Evolutionary conservation across 805 yeast genomes (phyloP), one percentile per base, ranked within the genome.

Genomic region (Ogataea nonfermentans): DNA sequence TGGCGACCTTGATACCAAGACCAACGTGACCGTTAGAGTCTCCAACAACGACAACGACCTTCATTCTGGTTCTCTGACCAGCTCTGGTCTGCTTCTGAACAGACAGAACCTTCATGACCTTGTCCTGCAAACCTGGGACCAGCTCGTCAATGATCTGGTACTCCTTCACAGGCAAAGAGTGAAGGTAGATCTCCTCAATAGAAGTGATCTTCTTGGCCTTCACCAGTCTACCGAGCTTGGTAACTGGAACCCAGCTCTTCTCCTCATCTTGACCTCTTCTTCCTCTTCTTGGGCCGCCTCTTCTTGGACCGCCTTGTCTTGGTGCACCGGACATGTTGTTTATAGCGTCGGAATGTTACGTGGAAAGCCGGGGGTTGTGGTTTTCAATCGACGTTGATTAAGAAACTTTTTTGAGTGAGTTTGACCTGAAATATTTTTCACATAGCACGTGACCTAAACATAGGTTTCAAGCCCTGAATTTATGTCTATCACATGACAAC

Each of bases 41-140:
- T 81, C 99, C 99, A 71, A 93, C 89, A 68, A 93, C 89, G 70
- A 93, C 98, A 68, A 93, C 95, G 74, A 98, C 99, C 93, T 95
- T 95, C 84, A 93, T 90, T 83, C 99, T 89, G 78, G 98, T 93
- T 84, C 99, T 91, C 83, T 93, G 99, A 89, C 99, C 99, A 67
- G 99, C 99, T 78, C 96, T 83, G 82, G 99, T 93, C 79, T 93
- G 99, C 84, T 93, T 93, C 79, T 93, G 99, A 63, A 93, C 99
- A 61, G 99, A 95, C 80, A 91, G 84, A 80, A 93, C 93, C 88
- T 91, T 91, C 99, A 93, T 93, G 68, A 93, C 97, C 79, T 91
- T 96, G 73, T 93, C 99, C 76, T 84, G 82, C 70, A 93, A 84
- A 67, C 76, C 83, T 71, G 99, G 99, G 66, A 93, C 80, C 73